These are phyloP conservation scores for Ustulina deusta DNA, from an alignment of 2,329 filamentous ascomycete species.

Conservation along the genomic window DNA sequence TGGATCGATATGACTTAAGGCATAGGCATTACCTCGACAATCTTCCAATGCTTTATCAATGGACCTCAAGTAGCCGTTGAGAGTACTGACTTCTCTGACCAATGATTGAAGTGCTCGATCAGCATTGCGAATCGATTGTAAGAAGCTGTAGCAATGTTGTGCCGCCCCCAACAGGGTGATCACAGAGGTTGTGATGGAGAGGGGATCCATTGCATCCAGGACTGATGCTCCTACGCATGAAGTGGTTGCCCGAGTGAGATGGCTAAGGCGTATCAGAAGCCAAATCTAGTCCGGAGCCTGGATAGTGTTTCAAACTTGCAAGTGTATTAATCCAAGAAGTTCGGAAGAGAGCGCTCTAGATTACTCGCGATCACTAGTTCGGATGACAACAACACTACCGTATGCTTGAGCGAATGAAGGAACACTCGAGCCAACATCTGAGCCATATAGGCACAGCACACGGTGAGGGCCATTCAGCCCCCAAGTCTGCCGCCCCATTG, in stretches of 20 bases:
- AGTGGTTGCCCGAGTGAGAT: neutral
- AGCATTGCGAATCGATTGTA: slow-evolving; percentile 37
- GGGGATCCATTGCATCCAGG: slow-evolving; percentile 35
- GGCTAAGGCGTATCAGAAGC: neutral
- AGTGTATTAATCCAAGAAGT: slow-evolving; percentile 12
- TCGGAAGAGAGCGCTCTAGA: slow-evolving; percentile 7
- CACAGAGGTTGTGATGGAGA: slow-evolving; percentile 39
- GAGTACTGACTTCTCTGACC: slow-evolving; percentile 32
- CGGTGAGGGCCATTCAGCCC: slow-evolving; percentile 22
- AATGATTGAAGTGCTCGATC: slow-evolving; percentile 34
- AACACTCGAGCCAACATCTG: slow-evolving; percentile 3
- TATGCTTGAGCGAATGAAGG: neutral
- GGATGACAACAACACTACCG: neutral
- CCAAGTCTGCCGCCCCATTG: slow-evolving; percentile 27
- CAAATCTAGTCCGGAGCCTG: neutral
- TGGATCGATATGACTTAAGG: slow-evolving; percentile 37
- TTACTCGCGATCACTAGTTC: slow-evolving; percentile 1
- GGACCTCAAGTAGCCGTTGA: slow-evolving; percentile 34
- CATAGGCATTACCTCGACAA: slow-evolving; percentile 34
- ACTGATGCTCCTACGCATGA: slow-evolving; percentile 8
- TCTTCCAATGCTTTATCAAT: slow-evolving; percentile 37
- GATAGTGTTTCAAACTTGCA: slow-evolving; percentile 5
- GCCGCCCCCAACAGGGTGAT: slow-evolving; percentile 36
- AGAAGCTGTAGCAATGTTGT: slow-evolving; percentile 33
- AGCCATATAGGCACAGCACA: neutral